Percentiles rank a stretch among this genome's conserved stretches.
These are phyloP conservation scores for Neurospora pannonica DNA, from an alignment of 495 filamentous ascomycete genomes.

Conservation along the genomic window DNA sequence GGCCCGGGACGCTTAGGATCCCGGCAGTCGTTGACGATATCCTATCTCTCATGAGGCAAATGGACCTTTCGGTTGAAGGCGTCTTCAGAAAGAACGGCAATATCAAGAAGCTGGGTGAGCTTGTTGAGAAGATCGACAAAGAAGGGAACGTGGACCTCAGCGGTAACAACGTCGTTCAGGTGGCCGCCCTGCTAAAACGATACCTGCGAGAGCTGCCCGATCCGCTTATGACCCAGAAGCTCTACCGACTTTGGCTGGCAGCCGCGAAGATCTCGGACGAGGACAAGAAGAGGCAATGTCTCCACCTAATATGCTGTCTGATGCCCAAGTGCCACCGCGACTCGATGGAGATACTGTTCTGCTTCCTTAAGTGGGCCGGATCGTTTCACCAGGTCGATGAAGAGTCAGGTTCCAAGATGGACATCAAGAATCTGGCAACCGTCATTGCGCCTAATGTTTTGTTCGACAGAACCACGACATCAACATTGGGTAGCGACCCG, in stretches of 20 bases:
- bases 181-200: constrained; percentile 90
- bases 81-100: constrained; percentile 99
- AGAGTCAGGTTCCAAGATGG: constrained; percentile 91
- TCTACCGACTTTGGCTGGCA: constrained; percentile 82
- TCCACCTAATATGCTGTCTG: constrained; percentile 89
- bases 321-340: constrained; percentile 89
- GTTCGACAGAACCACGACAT: constrained; percentile 55
- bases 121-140: constrained; percentile 71
- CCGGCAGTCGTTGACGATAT: constrained; percentile 87
- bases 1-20: constrained; percentile 78
- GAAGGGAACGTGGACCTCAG: constrained; percentile 74
- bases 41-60: constrained; percentile 87
- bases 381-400: constrained; percentile 97
- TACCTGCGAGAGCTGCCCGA: constrained; percentile 94
- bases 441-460: constrained; percentile 96
- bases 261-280: constrained; percentile 83
- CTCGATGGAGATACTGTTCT: constrained; percentile 87
- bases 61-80: constrained; percentile 98
- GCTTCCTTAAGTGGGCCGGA: constrained; percentile 94
- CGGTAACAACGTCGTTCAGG: constrained; percentile 79
- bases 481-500: constrained; percentile 65
- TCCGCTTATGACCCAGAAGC: constrained; percentile 88
- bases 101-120: constrained; percentile 78
- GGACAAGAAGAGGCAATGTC: constrained; percentile 69
- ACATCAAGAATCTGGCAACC: constrained; percentile 96